Evolutionary conservation across 2,329 filamentous ascomycete genomes (phyloP), one percentile per base, ranked within the genome.

Genomic region (Teratosphaeria viscida): DNA sequence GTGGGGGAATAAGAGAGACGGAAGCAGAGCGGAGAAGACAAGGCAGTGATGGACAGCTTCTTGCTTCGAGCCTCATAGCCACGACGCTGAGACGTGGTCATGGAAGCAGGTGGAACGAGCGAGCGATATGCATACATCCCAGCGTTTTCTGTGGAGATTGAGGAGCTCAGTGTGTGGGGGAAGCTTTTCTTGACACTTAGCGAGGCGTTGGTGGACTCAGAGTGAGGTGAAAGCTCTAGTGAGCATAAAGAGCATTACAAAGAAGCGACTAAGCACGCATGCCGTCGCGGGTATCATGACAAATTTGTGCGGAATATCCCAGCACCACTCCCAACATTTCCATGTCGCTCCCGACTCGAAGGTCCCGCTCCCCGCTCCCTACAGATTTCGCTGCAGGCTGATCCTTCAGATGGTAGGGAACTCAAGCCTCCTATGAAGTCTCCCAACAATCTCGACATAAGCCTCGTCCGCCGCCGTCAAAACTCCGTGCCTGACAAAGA

Each of bases 401-500:
- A 54, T 23, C 23, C 5, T 10, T 62, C 54, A 63, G 3, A 54
- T 23, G 58, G 74, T 78, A 57, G 78, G 92, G 70, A 96, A 95
- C 59, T 90, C 87, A 66, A 96, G 78, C 62, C 82, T 80, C 61
- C 92, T 85, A 76, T 94, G 91, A 73, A 95, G 76, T 70, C 89
- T 83, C 60, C 80, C 79, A 62, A 84, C 78, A 67, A 97, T 91
- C 75, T 91, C 86, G 63, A 87, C 79, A 70, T 87, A 91, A 68
- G 92, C 78, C 56, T 82, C 81, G 76, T 97, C 92, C 67, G 97
- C 92, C 52, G 78, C 74, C 8, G 87, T 95, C 70, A 96, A 71
- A 62, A 96, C 83, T 0, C 89, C 88, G 74, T 91, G 89, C 57
- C 92, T 82, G 65, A 95, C 80, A 71, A 99, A 89, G 76, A 97